A percentile compares a stretch with the other conserved stretches of the same genome.
Evolutionary conservation across 129 eudicot genomes (phyloP).

Genomic region (Chrysanthemum makinoi): DNA sequence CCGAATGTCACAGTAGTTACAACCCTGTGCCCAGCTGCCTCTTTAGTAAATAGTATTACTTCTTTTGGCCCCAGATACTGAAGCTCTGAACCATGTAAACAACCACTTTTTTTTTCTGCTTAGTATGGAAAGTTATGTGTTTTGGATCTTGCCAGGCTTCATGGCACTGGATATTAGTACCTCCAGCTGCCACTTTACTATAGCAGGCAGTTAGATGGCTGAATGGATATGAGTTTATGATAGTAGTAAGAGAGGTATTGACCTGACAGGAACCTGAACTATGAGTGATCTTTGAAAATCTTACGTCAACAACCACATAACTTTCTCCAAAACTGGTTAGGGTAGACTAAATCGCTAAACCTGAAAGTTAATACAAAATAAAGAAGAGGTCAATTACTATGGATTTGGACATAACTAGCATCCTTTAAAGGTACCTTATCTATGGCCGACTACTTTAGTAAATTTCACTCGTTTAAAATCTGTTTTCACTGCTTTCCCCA

Average conservation of each 20-base stretch:
- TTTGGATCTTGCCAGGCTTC: constrained; percentile 12
- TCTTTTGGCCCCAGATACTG: background rate
- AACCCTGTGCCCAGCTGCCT: background rate
- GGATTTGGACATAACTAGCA: background rate
- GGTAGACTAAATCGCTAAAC: constrained; percentile 1
- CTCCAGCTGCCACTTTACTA: background rate
- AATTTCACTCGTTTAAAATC: no score
- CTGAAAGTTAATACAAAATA: background rate
- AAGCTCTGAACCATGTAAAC: background rate
- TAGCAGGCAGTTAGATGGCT: background rate
- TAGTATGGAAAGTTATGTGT: no score
- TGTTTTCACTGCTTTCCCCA: no score
- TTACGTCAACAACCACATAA: background rate
- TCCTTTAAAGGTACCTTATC: background rate
- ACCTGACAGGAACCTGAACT: background rate
- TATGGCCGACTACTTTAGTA: no score
- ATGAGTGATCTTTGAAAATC: background rate
- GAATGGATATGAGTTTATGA: background rate
- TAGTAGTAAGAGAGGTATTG: background rate
- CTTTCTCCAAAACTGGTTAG: constrained; percentile 5
- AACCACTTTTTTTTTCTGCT: background rate
- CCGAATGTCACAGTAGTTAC: constrained; percentile 1
- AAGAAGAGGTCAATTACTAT: background rate
- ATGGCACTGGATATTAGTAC: constrained; percentile 1
- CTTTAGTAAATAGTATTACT: constrained; percentile 12